These are phyloP conservation scores for Populus nigra DNA, from an alignment of 345 rosid species.

Conservation along the genomic window DNA sequence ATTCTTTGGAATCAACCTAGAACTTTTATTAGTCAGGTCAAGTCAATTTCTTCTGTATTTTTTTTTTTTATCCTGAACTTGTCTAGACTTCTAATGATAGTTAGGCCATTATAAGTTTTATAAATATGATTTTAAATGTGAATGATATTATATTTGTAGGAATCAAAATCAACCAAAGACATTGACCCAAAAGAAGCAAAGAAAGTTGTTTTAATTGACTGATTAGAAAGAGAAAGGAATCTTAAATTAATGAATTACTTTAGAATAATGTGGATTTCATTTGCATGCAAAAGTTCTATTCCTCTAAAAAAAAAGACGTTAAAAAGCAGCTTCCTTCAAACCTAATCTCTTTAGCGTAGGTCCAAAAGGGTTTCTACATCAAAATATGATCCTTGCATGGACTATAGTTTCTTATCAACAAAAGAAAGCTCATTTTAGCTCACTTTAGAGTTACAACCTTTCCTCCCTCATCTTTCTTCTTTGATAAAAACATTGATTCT, in stretches of 20 bases:
- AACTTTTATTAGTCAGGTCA: too few species aligned
- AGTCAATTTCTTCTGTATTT: too few species aligned
- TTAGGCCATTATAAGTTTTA: too few species aligned
- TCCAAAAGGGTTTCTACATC: slow-evolving; percentile 20
- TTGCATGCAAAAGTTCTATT: slow-evolving; percentile 50
- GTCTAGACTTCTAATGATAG: too few species aligned
- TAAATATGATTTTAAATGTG: background rate
- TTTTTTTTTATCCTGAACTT: too few species aligned
- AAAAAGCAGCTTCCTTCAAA: slow-evolving; percentile 38
- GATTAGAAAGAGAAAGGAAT: slow-evolving; percentile 16
- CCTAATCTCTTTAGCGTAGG: slow-evolving; percentile 24
- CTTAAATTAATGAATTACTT: slow-evolving; percentile 14
- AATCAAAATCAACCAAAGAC: slow-evolving; percentile 16
- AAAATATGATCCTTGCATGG: slow-evolving; percentile 31
- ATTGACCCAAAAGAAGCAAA: slow-evolving; percentile 30
- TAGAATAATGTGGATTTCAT: slow-evolving; percentile 25
- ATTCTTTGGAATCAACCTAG: too few species aligned
- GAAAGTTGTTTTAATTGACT: slow-evolving; percentile 15
- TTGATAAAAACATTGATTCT: too few species aligned
- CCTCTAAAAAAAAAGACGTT: slow-evolving; percentile 22
- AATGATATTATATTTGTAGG: background rate
- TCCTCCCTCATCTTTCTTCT: background rate
- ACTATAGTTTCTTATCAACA: slow-evolving; percentile 26
- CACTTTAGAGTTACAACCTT: slow-evolving; percentile 43
- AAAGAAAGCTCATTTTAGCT: slow-evolving; percentile 44